Evolutionary conservation across 2,329 filamentous ascomycete species (phyloP).

Genomic region (Colletotrichum somersetense): DNA sequence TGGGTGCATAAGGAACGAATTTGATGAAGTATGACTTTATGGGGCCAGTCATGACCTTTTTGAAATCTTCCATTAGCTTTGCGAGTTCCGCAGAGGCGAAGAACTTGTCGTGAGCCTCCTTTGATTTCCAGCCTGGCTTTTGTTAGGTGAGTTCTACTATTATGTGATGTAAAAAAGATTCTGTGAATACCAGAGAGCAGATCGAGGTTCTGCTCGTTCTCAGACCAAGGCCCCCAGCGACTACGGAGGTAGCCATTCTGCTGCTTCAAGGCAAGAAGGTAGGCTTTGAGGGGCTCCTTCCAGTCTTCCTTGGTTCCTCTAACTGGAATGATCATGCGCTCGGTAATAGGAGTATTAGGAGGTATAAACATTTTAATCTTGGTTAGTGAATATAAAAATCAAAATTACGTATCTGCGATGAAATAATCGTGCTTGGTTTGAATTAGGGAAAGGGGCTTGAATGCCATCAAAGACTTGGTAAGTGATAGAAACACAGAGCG

Average conservation of each 20-base stretch:
- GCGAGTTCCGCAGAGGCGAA: conserved; percentile 26
- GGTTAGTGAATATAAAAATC: not conserved
- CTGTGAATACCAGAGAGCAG: conserved; percentile 28
- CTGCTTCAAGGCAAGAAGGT: conserved; percentile 31
- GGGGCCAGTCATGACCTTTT: conserved; percentile 21
- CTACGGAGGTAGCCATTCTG: conserved; percentile 36
- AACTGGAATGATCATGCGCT: conserved; percentile 36
- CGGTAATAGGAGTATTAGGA: conserved; percentile 18
- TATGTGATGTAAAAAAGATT: accelerated
- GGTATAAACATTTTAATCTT: conserved; percentile 21
- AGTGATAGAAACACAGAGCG: not conserved
- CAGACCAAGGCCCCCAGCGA: conserved; percentile 37
- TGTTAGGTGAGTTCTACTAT: not conserved
- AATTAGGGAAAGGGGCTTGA: not conserved
- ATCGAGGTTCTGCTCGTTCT: conserved; percentile 32
- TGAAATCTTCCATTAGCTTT: conserved; percentile 19
- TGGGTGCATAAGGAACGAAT: conserved; percentile 35
- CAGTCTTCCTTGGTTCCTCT: conserved; percentile 33
- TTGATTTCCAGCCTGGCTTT: conserved; percentile 28
- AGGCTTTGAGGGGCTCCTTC: conserved; percentile 34
- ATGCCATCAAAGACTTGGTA: not conserved
- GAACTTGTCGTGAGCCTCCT: conserved; percentile 28
- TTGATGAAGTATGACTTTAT: conserved; percentile 33
- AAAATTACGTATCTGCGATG: not conserved
- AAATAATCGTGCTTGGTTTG: not conserved